Percentiles rank a stretch among this genome's conserved stretches.
These are phyloP conservation scores for Sanghuangporus baumii DNA, from an alignment of 1,284 basidiomycete species.

Conservation along the genomic window DNA sequence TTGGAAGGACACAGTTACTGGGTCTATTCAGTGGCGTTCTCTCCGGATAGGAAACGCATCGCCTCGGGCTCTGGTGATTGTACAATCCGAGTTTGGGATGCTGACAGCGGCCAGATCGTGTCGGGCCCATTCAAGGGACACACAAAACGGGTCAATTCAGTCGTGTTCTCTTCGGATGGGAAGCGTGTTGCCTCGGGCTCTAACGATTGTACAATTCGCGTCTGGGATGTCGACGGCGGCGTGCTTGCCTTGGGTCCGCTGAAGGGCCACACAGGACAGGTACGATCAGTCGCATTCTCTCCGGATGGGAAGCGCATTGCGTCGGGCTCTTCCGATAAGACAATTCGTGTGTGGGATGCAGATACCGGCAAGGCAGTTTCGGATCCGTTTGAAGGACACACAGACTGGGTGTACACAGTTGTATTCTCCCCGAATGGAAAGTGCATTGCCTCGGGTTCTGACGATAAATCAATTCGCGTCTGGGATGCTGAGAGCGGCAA, in stretches of 20 bases:
- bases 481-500: background rate
- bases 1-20: background rate
- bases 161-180: background rate
- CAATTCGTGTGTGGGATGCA: background rate
- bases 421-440: background rate
- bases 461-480: background rate
- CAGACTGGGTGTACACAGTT: background rate
- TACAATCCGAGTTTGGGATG: background rate
- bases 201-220: background rate
- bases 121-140: background rate
- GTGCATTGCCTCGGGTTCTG: background rate
- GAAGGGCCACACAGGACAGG: background rate
- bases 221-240: conserved; percentile 2
- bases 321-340: background rate
- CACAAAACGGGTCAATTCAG: background rate
- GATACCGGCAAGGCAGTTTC: background rate
- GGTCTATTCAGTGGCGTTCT: background rate
- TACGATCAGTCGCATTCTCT: background rate
- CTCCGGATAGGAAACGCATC: background rate
- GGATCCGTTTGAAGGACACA: background rate
- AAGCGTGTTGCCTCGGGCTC: conserved; percentile 6
- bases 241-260: background rate
- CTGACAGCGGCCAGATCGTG: background rate
- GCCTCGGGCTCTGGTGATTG: background rate
- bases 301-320: background rate